Base-by-base conservation (phyloP, 2,329 filamentous ascomycete species). In the Aspergillus pseudonomiae region DNA sequence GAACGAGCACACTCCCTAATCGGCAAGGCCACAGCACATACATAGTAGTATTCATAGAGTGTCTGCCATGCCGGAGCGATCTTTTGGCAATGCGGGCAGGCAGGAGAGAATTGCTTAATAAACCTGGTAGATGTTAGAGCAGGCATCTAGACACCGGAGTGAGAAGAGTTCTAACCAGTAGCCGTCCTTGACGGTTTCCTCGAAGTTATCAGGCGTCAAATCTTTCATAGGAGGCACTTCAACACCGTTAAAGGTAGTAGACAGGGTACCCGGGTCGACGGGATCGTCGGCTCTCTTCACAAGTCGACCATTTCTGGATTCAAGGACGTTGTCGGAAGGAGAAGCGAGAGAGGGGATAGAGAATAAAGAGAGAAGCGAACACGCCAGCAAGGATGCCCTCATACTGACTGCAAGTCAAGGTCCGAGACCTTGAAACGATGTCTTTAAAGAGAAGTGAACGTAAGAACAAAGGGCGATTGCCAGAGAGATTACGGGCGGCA, bases 41-140 rank as follows among this genome's bases (percentile, higher is more conserved):
- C 80, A 66, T 82, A 89, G 82, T 97, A 99, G 79, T 89, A 97
- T 81, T 99, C 95, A 83, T 98, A 97, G 16, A 94, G 79, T 6
- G 94, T 97, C 79, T 98, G 93, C 84, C 88, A 97, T 57, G 88
- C 89, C 9, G 95, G 95, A 59, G 92, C 93, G 73, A 93, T 91
- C 57, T 85, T 83, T 75, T 85, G 85, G 81, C 94, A 97, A 78
- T 97, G 93, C 54, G 84, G 85, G 78, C 83, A 85, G 39, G 76
- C 75, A 43, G 83, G 83, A 53, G 84, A 85, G 65, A 81, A 84
- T 65, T 83, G 79, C 71, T 85, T 85, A 32, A 85, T 75, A 67
- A 85, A 81, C 82, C 82, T 84, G 65, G 10, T 34, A 30, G 28
- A 30, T 50, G 60, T 76, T 62, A 75, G 67, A 57, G 59, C 21